Conservation (phyloP, 768 basidiomycete genomes). For the Podaxis pistillaris region DNA sequence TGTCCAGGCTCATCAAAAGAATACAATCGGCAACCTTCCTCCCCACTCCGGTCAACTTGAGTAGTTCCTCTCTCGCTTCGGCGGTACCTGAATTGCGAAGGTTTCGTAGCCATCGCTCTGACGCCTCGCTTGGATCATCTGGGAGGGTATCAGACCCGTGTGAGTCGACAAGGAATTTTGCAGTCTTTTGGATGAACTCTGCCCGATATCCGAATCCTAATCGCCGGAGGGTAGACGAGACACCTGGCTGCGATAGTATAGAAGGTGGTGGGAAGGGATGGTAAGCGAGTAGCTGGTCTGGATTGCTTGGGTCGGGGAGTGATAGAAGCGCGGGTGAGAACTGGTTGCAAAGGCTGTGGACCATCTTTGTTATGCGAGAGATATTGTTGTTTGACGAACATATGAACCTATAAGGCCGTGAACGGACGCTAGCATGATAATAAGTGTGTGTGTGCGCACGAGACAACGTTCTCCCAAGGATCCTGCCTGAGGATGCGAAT, state of each 20-base stretch:
- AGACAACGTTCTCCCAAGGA: constrained; percentile 93
- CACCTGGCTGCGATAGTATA: constrained; percentile 54
- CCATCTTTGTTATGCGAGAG: constrained; percentile 89
- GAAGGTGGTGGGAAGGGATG: constrained; percentile 87
- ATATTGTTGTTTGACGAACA: constrained; percentile 99
- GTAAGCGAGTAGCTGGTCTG: constrained; percentile 40
- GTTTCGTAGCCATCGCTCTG: constrained; percentile 59
- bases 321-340: constrained; percentile 73
- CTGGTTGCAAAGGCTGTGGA: constrained; percentile 74
- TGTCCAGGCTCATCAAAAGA: constrained; percentile 88
- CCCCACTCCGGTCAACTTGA: constrained; percentile 89
- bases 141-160: constrained; percentile 32
- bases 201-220: constrained; percentile 98
- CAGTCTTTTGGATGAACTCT: constrained; percentile 81
- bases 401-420: constrained; percentile 67
- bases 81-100: constrained; percentile 49
- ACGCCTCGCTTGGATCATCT: constrained; percentile 35
- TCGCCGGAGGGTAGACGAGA: constrained; percentile 63
- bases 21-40: constrained; percentile 97
- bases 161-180: constrained; percentile 67
- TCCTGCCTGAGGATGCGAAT: constrained; percentile 89
- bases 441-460: constrained; percentile 50
- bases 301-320: constrained; percentile 31
- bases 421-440: background rate
- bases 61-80: constrained; percentile 69